phyloP scores from a whole-genome alignment of 345 rosid species.

The Eucalyptus camaldulensis region DNA sequence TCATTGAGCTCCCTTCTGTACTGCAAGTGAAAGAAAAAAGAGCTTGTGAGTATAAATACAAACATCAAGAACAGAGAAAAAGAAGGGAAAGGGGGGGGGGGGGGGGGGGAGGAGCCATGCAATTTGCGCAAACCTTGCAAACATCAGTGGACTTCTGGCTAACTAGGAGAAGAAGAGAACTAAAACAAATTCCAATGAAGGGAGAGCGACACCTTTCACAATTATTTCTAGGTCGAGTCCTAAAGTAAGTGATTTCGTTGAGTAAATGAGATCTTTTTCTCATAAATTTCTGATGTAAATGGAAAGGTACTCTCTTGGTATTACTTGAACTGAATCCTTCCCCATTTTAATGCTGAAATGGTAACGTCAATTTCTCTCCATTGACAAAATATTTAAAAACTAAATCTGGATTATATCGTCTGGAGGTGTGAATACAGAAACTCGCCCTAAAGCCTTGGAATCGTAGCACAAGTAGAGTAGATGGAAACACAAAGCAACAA shows the following conservation, averaged over 20 bases:
- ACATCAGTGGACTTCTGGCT: background rate
- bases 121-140: background rate
- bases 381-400: background rate
- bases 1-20: constrained; percentile 73
- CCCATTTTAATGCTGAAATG: background rate
- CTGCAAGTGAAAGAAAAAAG: constrained; percentile 32
- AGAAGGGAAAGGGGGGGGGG: background rate
- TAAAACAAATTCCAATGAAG: background rate
- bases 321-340: background rate
- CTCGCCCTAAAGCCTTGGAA: background rate
- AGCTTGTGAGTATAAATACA: background rate
- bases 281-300: background rate
- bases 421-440: background rate
- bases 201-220: background rate
- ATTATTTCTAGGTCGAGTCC: background rate
- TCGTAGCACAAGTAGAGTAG: background rate
- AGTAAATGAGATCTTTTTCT: background rate
- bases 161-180: background rate
- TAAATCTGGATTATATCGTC: background rate
- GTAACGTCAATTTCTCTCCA: background rate
- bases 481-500: background rate
- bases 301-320: background rate
- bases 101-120: background rate
- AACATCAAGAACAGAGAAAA: background rate
- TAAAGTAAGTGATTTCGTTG: background rate